Evolutionary conservation across 2,329 filamentous ascomycete species (phyloP).

Genomic region (Epicoccum sorghinum): DNA sequence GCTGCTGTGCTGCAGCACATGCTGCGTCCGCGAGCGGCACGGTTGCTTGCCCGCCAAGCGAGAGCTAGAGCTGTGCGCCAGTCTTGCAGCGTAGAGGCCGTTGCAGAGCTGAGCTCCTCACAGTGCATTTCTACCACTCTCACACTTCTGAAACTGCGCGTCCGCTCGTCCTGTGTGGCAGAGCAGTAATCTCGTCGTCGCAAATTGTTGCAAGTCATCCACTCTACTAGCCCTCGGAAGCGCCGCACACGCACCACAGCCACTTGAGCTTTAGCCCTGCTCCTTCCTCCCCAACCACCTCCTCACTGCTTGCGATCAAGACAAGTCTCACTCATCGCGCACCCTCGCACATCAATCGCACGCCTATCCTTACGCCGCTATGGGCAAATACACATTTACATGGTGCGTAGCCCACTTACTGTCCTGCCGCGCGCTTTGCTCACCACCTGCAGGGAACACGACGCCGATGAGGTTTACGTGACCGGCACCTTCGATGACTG

Average conservation of each 20-base stretch:
- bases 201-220: slow-evolving; percentile 19
- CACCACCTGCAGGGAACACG: slow-evolving; percentile 70
- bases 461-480: slow-evolving; percentile 86
- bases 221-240: slow-evolving; percentile 27
- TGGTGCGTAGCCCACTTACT: slow-evolving; percentile 60
- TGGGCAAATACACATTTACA: slow-evolving; percentile 73
- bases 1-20: slow-evolving; percentile 9
- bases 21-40: slow-evolving; percentile 11
- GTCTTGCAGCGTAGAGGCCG: slow-evolving; percentile 15
- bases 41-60: slow-evolving; percentile 4
- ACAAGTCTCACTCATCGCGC: slow-evolving; percentile 36
- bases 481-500: slow-evolving; percentile 96
- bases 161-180: slow-evolving; percentile 23
- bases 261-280: slow-evolving; percentile 30
- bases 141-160: slow-evolving; percentile 17
- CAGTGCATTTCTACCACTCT: slow-evolving; percentile 15
- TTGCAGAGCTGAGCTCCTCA: slow-evolving; percentile 27
- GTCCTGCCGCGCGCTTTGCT: slow-evolving; percentile 18
- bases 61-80: slow-evolving; percentile 13
- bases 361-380: slow-evolving; percentile 43
- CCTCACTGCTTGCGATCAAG: slow-evolving; percentile 31
- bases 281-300: slow-evolving; percentile 35
- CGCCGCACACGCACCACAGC: slow-evolving; percentile 26
- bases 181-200: slow-evolving; percentile 18
- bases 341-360: slow-evolving; percentile 21